Percentiles rank a stretch among this genome's conserved stretches.
Evolutionary conservation across 148 eudicot genomes (phyloP).

Genomic region (Linanthus parryae): DNA sequence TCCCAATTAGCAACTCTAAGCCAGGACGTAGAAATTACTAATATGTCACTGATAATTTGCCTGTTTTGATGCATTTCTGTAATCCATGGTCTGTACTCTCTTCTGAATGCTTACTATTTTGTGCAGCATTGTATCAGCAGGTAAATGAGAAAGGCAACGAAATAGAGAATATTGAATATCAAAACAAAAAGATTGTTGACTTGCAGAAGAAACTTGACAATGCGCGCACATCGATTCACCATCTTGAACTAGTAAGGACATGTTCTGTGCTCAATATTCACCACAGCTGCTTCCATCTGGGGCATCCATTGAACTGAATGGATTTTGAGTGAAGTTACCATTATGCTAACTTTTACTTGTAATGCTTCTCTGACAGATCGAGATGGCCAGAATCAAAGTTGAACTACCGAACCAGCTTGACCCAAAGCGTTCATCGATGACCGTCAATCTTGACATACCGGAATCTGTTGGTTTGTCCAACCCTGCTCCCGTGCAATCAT

Average conservation of each 20-base stretch:
- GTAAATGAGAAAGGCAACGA: constrained; percentile 65
- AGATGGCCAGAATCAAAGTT: constrained; percentile 40
- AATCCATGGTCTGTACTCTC: background rate
- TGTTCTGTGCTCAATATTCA: constrained; percentile 6
- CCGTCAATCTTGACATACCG: constrained; percentile 73
- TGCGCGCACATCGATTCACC: constrained; percentile 71
- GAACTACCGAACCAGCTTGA: constrained; percentile 45
- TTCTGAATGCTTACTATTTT: background rate
- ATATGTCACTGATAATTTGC: too few species aligned
- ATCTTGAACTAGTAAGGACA: constrained; percentile 61
- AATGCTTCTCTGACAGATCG: constrained; percentile 37
- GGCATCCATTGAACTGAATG: background rate
- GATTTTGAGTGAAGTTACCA: background rate
- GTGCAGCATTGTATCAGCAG: constrained; percentile 77
- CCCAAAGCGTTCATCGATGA: constrained; percentile 53
- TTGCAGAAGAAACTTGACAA: constrained; percentile 59
- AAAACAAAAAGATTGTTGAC: constrained; percentile 62
- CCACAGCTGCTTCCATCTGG: too few species aligned
- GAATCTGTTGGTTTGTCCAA: constrained; percentile 75
- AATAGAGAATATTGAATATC: constrained; percentile 68
- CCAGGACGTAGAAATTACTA: too few species aligned
- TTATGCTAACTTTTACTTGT: background rate
- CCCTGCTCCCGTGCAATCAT: constrained; percentile 41
- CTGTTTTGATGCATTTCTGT: background rate
- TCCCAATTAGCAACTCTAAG: too few species aligned